phyloP scores from a whole-genome alignment of 2,329 filamentous ascomycete genomes.

The Trichoderma simmonsii region DNA sequence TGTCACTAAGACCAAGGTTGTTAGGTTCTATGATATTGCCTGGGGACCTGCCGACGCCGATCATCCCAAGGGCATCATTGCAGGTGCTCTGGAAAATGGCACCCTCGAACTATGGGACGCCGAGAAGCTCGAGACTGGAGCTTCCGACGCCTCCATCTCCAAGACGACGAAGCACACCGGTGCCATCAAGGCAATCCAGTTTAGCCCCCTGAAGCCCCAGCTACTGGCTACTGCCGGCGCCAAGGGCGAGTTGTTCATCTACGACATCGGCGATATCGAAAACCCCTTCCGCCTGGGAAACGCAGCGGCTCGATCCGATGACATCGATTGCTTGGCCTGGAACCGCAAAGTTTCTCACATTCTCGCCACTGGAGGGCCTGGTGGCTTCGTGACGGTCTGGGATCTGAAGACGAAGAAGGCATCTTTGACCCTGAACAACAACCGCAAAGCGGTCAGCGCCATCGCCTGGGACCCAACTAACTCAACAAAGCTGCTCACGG shows the following conservation, averaged over 20 bases:
- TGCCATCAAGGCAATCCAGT: conserved; percentile 90
- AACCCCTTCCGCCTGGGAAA: conserved; percentile 89
- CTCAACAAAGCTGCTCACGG: conserved; percentile 90
- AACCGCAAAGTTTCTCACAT: conserved; percentile 98
- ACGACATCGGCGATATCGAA: conserved; percentile 85
- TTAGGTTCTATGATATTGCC: conserved; percentile 92
- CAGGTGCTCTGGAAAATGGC: conserved; percentile 91
- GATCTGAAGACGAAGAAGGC: conserved; percentile 98
- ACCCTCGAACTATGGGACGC: conserved; percentile 93
- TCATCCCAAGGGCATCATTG: conserved; percentile 82
- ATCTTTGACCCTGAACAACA: conserved; percentile 92
- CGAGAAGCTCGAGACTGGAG: conserved; percentile 58
- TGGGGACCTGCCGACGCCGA: conserved; percentile 83
- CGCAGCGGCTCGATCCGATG: conserved; percentile 82
- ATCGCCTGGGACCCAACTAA: conserved; percentile 97
- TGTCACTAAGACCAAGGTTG: conserved; percentile 21
- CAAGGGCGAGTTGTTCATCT: conserved; percentile 94
- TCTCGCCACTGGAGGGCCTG: conserved; percentile 85
- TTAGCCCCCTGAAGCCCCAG: conserved; percentile 89
- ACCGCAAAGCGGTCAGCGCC: conserved; percentile 88
- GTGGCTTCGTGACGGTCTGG: conserved; percentile 97
- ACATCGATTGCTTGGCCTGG: conserved; percentile 96
- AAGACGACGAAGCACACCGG: conserved; percentile 87
- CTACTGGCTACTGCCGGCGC: conserved; percentile 88
- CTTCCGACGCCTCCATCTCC: conserved; percentile 74